These are phyloP conservation scores for Oryza coarctata DNA, from an alignment of 176 grass and related monocot genomes.

Conservation along the genomic window DNA sequence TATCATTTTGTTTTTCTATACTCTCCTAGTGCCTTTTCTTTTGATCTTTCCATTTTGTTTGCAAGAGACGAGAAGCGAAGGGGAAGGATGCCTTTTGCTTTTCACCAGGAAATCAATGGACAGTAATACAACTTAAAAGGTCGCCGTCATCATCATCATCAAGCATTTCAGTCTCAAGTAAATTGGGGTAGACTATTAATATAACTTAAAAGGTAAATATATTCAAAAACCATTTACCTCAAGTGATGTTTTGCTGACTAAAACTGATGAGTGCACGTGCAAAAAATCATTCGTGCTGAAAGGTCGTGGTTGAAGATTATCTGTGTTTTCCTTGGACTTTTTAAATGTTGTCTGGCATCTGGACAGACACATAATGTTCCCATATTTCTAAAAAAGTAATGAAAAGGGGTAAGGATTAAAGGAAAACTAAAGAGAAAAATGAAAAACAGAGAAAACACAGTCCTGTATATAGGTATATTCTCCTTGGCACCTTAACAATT, in stretches of 20 bases:
- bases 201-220: constrained; percentile 69
- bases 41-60: constrained; percentile 98
- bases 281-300: constrained; percentile 19
- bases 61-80: constrained; percentile 87
- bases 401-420: not conserved
- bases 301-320: not conserved
- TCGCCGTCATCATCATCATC: too few relatives aligned
- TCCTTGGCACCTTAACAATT: not conserved
- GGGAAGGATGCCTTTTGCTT: constrained; percentile 59
- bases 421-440: not conserved
- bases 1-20: constrained; percentile 26
- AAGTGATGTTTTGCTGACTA: constrained; percentile 37
- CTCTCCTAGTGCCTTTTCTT: constrained; percentile 64
- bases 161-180: too few relatives aligned
- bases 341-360: not conserved
- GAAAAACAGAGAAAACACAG: not conserved
- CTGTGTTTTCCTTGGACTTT: not conserved
- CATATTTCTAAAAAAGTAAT: not conserved
- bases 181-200: too few relatives aligned
- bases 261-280: constrained; percentile 5
- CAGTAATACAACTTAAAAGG: constrained; percentile 42
- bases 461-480: not conserved
- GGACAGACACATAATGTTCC: not conserved
- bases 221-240: constrained; percentile 27
- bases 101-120: constrained; percentile 53